Conservation (phyloP, 306 rosid species). For the Hylodesmum podocarpum region DNA sequence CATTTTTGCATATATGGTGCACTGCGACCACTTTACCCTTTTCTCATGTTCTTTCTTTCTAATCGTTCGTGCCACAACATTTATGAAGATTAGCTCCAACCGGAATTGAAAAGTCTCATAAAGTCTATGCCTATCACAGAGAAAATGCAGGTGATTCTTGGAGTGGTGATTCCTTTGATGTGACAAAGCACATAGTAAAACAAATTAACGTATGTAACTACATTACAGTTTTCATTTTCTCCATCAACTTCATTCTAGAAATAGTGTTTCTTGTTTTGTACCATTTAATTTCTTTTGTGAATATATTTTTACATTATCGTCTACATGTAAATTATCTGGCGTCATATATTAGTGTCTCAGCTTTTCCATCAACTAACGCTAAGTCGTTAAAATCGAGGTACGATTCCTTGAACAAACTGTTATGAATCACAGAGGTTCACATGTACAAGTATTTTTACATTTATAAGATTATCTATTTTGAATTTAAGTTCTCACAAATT, state of each 20-base stretch:
- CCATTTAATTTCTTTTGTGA: background rate
- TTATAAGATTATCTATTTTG: too few relatives aligned
- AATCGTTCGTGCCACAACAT: background rate
- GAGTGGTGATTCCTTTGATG: background rate
- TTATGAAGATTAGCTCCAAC: conserved; percentile 11
- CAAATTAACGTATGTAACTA: background rate
- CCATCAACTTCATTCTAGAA: background rate
- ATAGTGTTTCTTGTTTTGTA: background rate
- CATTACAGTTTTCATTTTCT: background rate
- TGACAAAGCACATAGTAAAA: background rate
- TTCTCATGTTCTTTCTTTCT: background rate
- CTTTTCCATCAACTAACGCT: background rate
- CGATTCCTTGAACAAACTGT: background rate
- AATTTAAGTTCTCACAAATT: too few relatives aligned
- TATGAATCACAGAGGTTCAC: too few relatives aligned
- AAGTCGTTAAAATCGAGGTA: background rate
- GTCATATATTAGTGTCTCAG: too few relatives aligned
- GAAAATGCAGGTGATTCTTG: background rate
- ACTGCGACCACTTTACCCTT: background rate
- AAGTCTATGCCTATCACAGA: background rate
- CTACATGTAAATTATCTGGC: background rate
- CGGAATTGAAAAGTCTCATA: background rate
- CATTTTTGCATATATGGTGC: background rate
- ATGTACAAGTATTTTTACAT: too few relatives aligned
- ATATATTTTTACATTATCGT: background rate